Evolutionary conservation across 371 early-diverging fungal genomes (phyloP).

Genomic region (Mucor circinelloides): DNA sequence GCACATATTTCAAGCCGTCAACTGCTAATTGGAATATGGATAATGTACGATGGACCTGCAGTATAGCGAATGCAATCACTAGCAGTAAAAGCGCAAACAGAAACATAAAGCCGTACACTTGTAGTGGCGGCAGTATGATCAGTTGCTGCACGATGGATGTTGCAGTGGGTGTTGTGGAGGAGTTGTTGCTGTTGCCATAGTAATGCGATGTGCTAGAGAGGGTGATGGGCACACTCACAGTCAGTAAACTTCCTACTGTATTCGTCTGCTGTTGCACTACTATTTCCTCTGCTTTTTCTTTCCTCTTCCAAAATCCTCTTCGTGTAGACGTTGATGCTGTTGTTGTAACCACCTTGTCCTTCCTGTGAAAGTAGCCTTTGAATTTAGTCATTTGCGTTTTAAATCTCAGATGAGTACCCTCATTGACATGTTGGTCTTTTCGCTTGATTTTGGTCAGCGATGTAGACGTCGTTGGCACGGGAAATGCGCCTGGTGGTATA

Average conservation of each 20-base stretch:
- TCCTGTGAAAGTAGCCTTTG: not conserved
- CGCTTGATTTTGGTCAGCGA: not conserved
- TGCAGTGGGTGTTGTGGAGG: not conserved
- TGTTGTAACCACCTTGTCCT: not conserved
- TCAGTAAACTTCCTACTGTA: not conserved
- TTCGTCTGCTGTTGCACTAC: not conserved
- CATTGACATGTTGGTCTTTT: not conserved
- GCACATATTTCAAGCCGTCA: not conserved
- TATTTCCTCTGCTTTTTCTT: not conserved
- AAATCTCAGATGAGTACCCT: not conserved
- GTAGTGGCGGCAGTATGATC: not conserved
- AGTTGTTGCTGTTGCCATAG: not conserved
- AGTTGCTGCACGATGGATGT: constrained; percentile 1
- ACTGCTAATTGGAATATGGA: constrained; percentile 4
- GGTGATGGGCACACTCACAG: constrained; percentile 6
- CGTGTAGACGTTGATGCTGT: not conserved
- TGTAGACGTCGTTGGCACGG: not conserved
- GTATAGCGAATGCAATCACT: constrained; percentile 10
- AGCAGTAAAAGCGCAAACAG: not conserved
- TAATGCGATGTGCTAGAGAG: constrained; percentile 5
- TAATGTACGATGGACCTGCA: constrained; percentile 7
- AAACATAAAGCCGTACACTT: constrained; percentile 1
- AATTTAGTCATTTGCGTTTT: constrained; percentile 1
- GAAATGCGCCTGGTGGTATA: not conserved
- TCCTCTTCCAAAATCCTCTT: not conserved